Base-by-base conservation (phyloP, 2,329 filamentous ascomycete genomes). In the Keithomyces neogunnii region DNA sequence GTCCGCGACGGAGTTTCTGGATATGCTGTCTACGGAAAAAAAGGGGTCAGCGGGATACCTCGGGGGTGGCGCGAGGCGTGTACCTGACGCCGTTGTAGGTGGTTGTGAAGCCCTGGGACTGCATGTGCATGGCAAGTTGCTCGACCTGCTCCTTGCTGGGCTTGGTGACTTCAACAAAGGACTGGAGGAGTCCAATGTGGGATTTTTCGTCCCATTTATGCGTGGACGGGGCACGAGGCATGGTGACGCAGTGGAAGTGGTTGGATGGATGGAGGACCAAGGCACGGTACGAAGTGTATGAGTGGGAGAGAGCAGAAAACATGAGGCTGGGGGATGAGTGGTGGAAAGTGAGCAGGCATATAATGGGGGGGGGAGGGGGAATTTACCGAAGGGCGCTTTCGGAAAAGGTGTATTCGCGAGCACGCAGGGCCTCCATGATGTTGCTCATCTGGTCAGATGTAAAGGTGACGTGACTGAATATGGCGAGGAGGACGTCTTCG, bases 1-100 rank as follows among this genome's bases (percentile, higher is more conserved):
- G 60, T n/a, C 68, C 67, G 5, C 66, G 63, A 53, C 69, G 69
- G 3, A 75, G 65, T 56, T 74, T 75, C 55, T 73, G 69, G 6
- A 76, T 66, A 35, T 76, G 73, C 57, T 75, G 73, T 45, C 73
- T 75, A 47, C 19, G 19, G 19, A 19, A 49, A 49, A 49, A 40
- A 39, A 13, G 31, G 11, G n/a, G 44, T 43, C 44, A 53, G 42
- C 4, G 4, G 43, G 47, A 54, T 8, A 1, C 26, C 11, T 43
- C 8, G 31, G 5, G 9, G n/a, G 39, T 32, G 43, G 11, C 33
- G 48, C 52, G 39, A 35, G 11, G 49, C 56, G 55, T 71, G 47
- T 53, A 74, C 72, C 69, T 64, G 61, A 71, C 68, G 45, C 70
- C 72, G 50, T 64, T 62, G 31, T 56, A 65, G 31, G 63, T 68